Base-by-base conservation (phyloP, 2,329 filamentous ascomycete species). In the Tolypocladium amazonense region DNA sequence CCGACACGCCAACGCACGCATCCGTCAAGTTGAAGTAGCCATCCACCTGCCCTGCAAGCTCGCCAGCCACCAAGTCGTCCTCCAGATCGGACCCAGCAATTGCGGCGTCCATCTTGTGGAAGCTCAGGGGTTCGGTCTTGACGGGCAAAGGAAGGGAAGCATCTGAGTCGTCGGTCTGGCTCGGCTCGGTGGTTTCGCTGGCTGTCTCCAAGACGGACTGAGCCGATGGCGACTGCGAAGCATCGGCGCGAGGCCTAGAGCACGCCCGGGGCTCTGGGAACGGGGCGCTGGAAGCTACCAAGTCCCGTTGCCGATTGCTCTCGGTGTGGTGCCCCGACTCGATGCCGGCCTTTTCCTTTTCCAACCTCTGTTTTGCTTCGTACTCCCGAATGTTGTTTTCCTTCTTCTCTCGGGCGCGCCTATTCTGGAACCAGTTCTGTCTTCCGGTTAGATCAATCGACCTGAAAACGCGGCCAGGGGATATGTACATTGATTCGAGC, bases 341-440 rank as follows among this genome's bases (percentile, higher is more conserved):
- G n/a, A 63, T 63, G 6, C 63, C 65, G 38, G 62, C 62, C 38
- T 67, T 67, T 23, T 73, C 69, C 62, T 74, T 75, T 59, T 76
- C 73, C 25, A 69, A 60, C 60, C 68, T 68, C 58, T 75, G 74
- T 58, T 68, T 72, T 41, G 73, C 74, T 43, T 75, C 73, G 58
- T 76, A 76, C 61, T 75, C 73, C 39, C 72, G 70, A 52, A 76
- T 75, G 56, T 84, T 85, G 67, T 78, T 81, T 69, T 86, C 82
- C 68, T 86, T 84, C 79, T 86, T 86, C 63, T 83, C 82, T 71
- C 85, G 82, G 58, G 85, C 84, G 57, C 85, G 79, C 61, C 85
- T 77, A 68, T 88, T 88, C 65, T 88, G 85, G 67, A 88, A 88
- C 85, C 85, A 88, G 68, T 88, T 88, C 84, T 87, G 58, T 12